phyloP scores from a whole-genome alignment of 176 grass and related monocot species.

The Dactylis glomerata region DNA sequence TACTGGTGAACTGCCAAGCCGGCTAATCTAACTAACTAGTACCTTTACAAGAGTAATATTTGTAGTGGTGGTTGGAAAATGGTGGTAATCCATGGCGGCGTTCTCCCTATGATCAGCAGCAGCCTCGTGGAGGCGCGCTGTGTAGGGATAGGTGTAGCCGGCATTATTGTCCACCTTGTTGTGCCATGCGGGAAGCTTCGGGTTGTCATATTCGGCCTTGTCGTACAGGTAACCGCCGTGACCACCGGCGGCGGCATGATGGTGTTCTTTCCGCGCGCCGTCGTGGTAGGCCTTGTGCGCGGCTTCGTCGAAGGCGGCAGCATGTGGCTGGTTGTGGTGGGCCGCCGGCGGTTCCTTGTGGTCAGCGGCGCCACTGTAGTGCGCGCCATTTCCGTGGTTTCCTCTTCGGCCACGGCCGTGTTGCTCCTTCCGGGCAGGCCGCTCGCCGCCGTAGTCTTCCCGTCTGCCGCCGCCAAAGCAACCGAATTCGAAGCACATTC shows the following conservation, averaged over 20 bases:
- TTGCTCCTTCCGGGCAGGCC: fast-evolving
- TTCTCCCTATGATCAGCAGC: neutral
- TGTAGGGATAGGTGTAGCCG: neutral
- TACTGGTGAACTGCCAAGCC: neutral
- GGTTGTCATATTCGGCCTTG: neutral
- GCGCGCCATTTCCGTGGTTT: neutral
- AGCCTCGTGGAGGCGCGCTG: neutral
- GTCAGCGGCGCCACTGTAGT: neutral
- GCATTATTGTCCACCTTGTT: neutral
- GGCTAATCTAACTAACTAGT: neutral
- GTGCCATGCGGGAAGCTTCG: neutral
- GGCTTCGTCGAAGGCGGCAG: no score
- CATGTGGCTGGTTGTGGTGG: neutral
- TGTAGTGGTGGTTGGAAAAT: neutral
- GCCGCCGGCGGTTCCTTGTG: neutral
- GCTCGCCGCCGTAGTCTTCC: neutral
- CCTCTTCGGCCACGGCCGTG: neutral
- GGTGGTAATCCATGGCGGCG: neutral
- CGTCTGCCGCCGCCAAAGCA: neutral
- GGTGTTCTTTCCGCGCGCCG: no score
- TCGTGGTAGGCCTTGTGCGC: no score
- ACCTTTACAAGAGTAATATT: neutral
- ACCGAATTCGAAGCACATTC: conserved; percentile 25
- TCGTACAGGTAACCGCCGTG: neutral
- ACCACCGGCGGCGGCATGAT: neutral